Percentiles rank a stretch among this genome's conserved stretches.
phyloP scores from a whole-genome alignment of 345 rosid species.

The Euphorbia tirucalli region DNA sequence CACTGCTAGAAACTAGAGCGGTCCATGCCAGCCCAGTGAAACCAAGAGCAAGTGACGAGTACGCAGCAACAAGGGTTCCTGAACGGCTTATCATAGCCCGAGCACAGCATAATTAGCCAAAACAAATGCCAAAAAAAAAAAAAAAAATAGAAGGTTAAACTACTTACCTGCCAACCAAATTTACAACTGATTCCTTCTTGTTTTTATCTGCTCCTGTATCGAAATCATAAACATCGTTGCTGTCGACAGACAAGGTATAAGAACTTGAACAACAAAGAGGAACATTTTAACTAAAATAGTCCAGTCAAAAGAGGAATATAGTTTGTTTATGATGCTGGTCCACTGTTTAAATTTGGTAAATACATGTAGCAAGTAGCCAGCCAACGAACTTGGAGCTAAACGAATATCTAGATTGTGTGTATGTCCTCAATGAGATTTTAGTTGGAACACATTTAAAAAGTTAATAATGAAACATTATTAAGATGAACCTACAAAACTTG shows the following conservation, averaged over 20 bases:
- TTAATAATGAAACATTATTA: neutral
- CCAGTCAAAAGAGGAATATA: neutral
- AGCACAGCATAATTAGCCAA: slow-evolving; percentile 13
- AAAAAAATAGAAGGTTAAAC: slow-evolving; percentile 11
- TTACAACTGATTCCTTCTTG: slow-evolving; percentile 88
- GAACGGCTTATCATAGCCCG: slow-evolving; percentile 50
- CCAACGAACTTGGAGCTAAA: no score
- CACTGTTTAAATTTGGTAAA: no score
- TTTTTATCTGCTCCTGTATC: slow-evolving; percentile 93
- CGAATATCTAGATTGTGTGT: no score
- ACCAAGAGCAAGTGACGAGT: slow-evolving; percentile 46
- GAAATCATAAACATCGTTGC: slow-evolving; percentile 94
- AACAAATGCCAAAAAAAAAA: slow-evolving; percentile 2
- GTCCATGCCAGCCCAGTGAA: slow-evolving; percentile 62
- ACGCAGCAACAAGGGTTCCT: slow-evolving; percentile 61
- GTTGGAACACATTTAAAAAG: no score
- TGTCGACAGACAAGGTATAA: slow-evolving; percentile 40
- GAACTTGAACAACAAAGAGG: slow-evolving; percentile 19
- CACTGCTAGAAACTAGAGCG: slow-evolving; percentile 49
- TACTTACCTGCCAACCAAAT: slow-evolving; percentile 72
- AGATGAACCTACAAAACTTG: neutral
- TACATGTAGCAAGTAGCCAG: no score
- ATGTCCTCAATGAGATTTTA: no score
- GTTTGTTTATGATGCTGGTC: neutral
- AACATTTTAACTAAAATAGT: slow-evolving; percentile 3